Conservation (phyloP, 805 yeast species). For the Starmerella potacharoeniae region DNA sequence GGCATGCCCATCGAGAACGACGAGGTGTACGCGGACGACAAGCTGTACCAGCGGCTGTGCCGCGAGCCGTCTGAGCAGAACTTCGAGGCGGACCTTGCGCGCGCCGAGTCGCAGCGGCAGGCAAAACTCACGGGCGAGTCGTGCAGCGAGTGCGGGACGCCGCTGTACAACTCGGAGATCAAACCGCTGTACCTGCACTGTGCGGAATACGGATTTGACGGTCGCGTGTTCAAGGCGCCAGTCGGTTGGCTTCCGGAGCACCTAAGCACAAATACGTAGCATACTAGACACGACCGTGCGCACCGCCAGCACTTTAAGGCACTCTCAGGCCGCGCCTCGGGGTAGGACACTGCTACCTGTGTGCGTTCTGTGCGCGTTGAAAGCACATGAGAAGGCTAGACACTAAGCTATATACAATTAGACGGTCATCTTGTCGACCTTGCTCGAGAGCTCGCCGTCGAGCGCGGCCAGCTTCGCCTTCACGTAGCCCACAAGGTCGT, state of each 20-base stretch:
- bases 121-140: constrained; percentile 16
- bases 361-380: too few species aligned
- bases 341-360: too few species aligned
- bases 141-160: constrained; percentile 21
- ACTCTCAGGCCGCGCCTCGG: too few species aligned
- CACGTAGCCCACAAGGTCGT: constrained; percentile 45
- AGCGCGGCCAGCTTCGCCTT: constrained; percentile 36
- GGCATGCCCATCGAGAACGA: constrained; percentile 88
- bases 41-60: constrained; percentile 8
- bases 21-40: constrained; percentile 52
- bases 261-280: background rate
- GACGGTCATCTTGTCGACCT: background rate
- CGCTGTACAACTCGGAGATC: constrained; percentile 8
- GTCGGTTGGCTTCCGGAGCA: background rate
- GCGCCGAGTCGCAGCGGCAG: constrained; percentile 6
- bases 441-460: background rate
- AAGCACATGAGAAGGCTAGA: background rate
- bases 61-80: constrained; percentile 11
- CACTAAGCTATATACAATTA: background rate
- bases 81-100: constrained; percentile 10
- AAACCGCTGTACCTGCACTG: constrained; percentile 22
- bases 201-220: constrained; percentile 15
- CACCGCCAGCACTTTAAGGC: too few species aligned
- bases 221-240: constrained; percentile 1
- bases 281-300: too few species aligned